These are phyloP conservation scores for Juglanconis juglandina DNA, from an alignment of 2,329 filamentous ascomycete species.

Conservation along the genomic window DNA sequence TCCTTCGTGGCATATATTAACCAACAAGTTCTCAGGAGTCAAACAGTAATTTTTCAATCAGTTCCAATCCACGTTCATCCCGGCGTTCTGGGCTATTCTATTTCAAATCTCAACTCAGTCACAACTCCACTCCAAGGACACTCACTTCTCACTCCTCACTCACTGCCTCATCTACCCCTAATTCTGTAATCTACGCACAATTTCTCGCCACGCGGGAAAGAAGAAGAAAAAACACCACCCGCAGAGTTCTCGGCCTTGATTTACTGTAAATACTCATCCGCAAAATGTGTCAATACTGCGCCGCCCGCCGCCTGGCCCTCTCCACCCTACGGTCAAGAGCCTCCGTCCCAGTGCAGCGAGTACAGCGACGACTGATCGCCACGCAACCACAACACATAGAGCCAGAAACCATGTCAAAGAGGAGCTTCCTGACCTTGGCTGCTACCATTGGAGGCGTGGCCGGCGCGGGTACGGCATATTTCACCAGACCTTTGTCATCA, in stretches of 20 bases:
- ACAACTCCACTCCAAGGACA: background rate
- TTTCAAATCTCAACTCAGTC: background rate
- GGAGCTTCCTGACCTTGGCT: background rate
- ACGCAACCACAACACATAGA: background rate
- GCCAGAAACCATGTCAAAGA: background rate
- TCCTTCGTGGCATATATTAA: constrained; percentile 1
- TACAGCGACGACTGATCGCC: background rate
- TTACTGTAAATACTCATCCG: background rate
- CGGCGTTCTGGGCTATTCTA: too few relatives aligned
- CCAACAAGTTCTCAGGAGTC: background rate
- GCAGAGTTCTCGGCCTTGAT: background rate
- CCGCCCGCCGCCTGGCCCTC: background rate
- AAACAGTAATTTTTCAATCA: background rate
- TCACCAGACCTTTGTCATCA: background rate
- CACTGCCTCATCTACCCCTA: background rate
- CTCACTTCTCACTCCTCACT: background rate
- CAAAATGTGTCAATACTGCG: constrained; percentile 4
- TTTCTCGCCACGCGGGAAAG: background rate
- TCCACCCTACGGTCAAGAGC: constrained; percentile 5
- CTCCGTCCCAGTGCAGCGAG: background rate
- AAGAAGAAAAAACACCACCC: too few relatives aligned
- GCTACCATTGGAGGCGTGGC: background rate
- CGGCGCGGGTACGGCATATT: constrained; percentile 2
- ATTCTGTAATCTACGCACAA: constrained; percentile 22
- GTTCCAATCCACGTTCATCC: background rate